phyloP scores from a whole-genome alignment of 1,284 basidiomycete genomes.

The Chondrostereum purpureum region DNA sequence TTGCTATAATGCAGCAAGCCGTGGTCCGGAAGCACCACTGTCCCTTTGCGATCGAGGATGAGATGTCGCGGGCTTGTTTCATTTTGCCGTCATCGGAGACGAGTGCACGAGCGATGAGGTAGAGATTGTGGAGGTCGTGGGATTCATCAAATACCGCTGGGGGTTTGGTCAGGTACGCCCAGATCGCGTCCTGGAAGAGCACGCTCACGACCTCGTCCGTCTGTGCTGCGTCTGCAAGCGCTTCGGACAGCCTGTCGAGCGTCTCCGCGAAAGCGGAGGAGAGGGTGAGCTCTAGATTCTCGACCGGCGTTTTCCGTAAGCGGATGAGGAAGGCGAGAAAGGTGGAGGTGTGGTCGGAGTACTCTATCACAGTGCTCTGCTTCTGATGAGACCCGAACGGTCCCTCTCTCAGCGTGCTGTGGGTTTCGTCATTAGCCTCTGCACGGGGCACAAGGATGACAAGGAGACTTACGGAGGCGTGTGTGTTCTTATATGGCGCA shows the following conservation, averaged over 20 bases:
- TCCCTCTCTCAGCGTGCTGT: neutral
- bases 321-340: slow-evolving; percentile 6
- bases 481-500: neutral
- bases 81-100: neutral
- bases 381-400: slow-evolving; percentile 6
- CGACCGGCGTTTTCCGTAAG: neutral
- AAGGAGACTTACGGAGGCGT: neutral
- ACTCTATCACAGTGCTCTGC: neutral
- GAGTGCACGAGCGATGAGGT: neutral
- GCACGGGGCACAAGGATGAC: neutral
- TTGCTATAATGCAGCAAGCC: neutral
- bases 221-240: neutral
- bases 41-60: neutral
- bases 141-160: neutral
- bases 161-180: neutral
- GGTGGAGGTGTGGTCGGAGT: neutral
- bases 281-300: neutral
- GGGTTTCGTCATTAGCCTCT: neutral
- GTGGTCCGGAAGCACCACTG: slow-evolving; percentile 8
- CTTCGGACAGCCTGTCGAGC: neutral
- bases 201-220: neutral
- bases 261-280: neutral
- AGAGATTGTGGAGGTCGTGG: neutral
- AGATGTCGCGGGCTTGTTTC: neutral
- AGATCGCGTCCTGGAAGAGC: slow-evolving; percentile 1